Percentiles rank a stretch among this genome's conserved stretches.
Conservation (phyloP, 2,329 filamentous ascomycete genomes). For the Scolecobasidium constrictum region DNA sequence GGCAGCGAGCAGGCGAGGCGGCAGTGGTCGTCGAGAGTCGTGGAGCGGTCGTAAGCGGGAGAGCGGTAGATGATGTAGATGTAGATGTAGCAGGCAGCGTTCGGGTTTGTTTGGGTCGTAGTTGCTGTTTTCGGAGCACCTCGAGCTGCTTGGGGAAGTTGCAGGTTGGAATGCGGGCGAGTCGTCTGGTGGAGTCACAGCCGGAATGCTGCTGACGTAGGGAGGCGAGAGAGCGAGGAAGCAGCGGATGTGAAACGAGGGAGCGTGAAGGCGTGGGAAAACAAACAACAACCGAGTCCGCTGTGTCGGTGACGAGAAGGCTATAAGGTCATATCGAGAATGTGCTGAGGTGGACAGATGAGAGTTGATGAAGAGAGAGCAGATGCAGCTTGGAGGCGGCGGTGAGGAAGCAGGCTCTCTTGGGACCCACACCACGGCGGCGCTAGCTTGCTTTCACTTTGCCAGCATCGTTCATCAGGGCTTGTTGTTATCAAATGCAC, state of each 20-base stretch:
- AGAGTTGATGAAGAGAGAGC: background rate
- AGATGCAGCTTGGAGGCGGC: background rate
- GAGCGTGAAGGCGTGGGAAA: background rate
- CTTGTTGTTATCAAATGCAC: no score
- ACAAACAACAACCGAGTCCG: background rate
- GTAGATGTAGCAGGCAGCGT: no score
- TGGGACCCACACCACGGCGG: no score
- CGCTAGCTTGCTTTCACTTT: no score
- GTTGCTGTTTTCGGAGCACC: constrained; percentile 16
- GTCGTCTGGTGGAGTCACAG: constrained; percentile 14
- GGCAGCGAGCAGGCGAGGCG: background rate
- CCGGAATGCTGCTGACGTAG: constrained; percentile 14
- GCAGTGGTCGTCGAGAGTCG: background rate
- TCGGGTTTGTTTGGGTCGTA: constrained; percentile 18
- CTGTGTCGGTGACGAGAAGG: background rate
- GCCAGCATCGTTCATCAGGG: no score
- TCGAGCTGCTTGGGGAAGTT: constrained; percentile 11
- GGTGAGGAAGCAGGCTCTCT: background rate
- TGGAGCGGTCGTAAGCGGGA: background rate
- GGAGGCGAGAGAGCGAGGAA: constrained; percentile 6
- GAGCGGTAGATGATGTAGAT: no score
- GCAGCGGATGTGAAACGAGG: background rate
- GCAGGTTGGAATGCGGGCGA: constrained; percentile 15
- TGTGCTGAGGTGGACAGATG: background rate
- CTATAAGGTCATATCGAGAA: constrained; percentile 1